Base-by-base conservation (phyloP, 2,329 filamentous ascomycete genomes). In the Mollisiaceae sp. region DNA sequence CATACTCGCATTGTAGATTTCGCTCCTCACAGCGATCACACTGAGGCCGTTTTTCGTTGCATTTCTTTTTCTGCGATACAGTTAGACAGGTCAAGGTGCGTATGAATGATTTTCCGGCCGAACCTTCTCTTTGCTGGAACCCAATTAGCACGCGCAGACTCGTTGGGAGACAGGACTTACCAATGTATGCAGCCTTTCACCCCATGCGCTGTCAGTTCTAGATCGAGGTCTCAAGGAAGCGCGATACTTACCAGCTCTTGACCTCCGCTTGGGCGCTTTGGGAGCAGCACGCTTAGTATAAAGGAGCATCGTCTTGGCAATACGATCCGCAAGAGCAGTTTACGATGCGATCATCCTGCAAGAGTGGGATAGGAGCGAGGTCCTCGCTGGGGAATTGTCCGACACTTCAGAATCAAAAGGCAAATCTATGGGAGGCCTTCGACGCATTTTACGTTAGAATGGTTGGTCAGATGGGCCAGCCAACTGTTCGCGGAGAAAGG, bases 191-290 rank as follows among this genome's bases (percentile, higher is more conserved):
- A 76, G 11, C 75, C 74, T 75, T 60, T 59, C 20, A 18, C 41
- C 32, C 43, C 39, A 36, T 11, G 45, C 4, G 27, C 50, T 32
- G 50, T 54, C 50, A 54, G 50, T 54, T 11, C 50, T 11, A 54
- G 8, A 2, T 54, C n/a, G 22, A 32, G 18, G 9, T 11, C 9
- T 14, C 32, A 35, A 15, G 50, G 50, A 54, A 18, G 50, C 27
- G 50, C 50, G n/a, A 8, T 52, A 27, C 82, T 78, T 77, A 87
- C 85, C 85, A 74, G 83, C 82, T 78, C 85, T 80, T n/a, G 86
- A 88, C 63, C 86, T 81, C 72, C 79, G 82, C 77, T 87, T 88
- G 38, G 85, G 85, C 54, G 81, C 78, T 76, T 86, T 88, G n/a
- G 85, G 83, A 56, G 81, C 76, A 65, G 85, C 85, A 59, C 83